phyloP scores from a whole-genome alignment of 2,329 filamentous ascomycete genomes.

The Boeremia exigua region DNA sequence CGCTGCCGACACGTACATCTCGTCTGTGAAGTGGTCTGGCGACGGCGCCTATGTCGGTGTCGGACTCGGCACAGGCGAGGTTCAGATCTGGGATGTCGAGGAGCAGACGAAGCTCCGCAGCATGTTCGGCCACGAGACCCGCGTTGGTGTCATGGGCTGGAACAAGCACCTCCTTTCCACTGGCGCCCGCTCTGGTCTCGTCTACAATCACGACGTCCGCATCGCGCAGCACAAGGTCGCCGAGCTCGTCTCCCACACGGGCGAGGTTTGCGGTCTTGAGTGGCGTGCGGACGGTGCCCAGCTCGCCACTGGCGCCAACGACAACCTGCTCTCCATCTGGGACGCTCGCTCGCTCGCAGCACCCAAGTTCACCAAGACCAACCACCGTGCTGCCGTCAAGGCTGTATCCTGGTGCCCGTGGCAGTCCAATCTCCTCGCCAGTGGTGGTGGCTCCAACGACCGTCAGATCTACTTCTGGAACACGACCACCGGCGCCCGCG shows the following conservation, averaged over 20 bases:
- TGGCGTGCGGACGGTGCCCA: slow-evolving; percentile 97
- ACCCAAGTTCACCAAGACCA: slow-evolving; percentile 99
- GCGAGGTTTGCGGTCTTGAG: slow-evolving; percentile 96
- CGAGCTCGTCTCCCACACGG: slow-evolving; percentile 95
- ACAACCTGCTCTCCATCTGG: slow-evolving; percentile 99
- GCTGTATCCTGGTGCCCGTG: slow-evolving; percentile 98
- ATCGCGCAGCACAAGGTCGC: slow-evolving; percentile 98
- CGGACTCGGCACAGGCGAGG: slow-evolving; percentile 91
- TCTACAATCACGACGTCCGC: slow-evolving; percentile 98
- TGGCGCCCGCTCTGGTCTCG: slow-evolving; percentile 89
- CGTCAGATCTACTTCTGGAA: slow-evolving; percentile 99
- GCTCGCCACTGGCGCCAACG: slow-evolving; percentile 95
- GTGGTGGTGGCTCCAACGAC: slow-evolving; percentile 94
- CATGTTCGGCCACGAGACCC: slow-evolving; percentile 97
- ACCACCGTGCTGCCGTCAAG: slow-evolving; percentile 99
- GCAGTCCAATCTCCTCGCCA: slow-evolving; percentile 96
- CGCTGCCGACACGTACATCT: slow-evolving; percentile 89
- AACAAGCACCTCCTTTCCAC: slow-evolving; percentile 98
- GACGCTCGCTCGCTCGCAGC: slow-evolving; percentile 91
- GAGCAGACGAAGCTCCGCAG: slow-evolving; percentile 94
- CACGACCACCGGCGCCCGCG: slow-evolving; percentile 93
- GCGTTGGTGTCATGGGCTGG: slow-evolving; percentile 97
- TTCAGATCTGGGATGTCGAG: slow-evolving; percentile 99
- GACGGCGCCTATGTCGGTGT: slow-evolving; percentile 97
- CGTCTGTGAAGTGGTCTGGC: slow-evolving; percentile 98